A percentile compares a stretch with the other conserved stretches of the same genome.
Conservation (phyloP, 1,139 yeast species). For the Hansenula anomala region DNA sequence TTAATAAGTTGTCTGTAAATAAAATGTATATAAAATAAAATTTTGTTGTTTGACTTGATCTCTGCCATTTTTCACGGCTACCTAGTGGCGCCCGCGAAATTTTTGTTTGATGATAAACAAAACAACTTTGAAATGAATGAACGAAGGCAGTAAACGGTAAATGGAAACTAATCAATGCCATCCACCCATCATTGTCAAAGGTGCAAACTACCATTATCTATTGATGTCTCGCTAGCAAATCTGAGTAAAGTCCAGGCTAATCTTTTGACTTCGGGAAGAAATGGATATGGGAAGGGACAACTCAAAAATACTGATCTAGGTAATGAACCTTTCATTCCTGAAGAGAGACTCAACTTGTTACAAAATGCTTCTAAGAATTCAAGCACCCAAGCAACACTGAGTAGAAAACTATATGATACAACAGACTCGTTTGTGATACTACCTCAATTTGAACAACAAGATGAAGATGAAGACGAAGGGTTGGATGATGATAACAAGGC, state of each 20-base stretch:
- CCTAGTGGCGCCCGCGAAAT: too few relatives aligned
- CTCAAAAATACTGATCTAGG: conserved; percentile 12
- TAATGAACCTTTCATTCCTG: conserved; percentile 25
- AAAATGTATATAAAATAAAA: background rate
- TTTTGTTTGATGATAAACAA: background rate
- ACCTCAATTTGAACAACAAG: conserved; percentile 22
- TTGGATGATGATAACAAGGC: conserved; percentile 17
- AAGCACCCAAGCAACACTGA: conserved; percentile 9
- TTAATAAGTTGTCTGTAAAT: background rate
- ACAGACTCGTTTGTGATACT: conserved; percentile 25
- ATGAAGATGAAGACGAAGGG: conserved; percentile 6
- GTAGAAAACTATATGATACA: conserved; percentile 11
- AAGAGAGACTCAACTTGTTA: conserved; percentile 29
- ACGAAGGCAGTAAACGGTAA: too few relatives aligned
- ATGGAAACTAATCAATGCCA: background rate
- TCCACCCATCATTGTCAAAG: conserved; percentile 43
- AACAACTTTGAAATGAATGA: too few relatives aligned
- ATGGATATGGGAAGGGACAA: conserved; percentile 21
- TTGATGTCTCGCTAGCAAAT: conserved; percentile 50
- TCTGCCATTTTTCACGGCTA: background rate
- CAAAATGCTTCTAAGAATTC: conserved; percentile 10
- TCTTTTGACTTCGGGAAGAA: conserved; percentile 32
- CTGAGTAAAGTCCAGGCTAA: conserved; percentile 50
- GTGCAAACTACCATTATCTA: conserved; percentile 52
- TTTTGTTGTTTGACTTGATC: conserved; percentile 1